Evolutionary conservation across 768 basidiomycete species (phyloP), one percentile per base, ranked within the genome.

Genomic region (Arthromyces matolae): DNA sequence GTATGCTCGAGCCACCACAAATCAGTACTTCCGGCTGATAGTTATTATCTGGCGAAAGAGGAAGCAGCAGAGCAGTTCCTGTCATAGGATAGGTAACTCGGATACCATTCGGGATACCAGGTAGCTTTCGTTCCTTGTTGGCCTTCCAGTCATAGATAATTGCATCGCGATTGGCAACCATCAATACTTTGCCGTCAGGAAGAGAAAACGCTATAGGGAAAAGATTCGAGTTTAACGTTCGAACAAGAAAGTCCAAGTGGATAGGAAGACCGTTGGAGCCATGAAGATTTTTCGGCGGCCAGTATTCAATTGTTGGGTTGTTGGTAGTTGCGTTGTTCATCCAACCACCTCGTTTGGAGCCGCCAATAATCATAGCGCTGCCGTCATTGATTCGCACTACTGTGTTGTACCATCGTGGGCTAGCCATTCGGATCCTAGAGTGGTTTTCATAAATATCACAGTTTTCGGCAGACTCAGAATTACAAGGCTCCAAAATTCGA

Each of bases 1-100:
- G 73, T 40, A 87, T 65, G 19, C 70, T 66, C 1, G 89, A 88
- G 9, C 89, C 89, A 8, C 89, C 89, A 46, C 89, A 92, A 22
- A 92, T 63, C 18, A 92, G 70, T 34, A 92, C 66, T 55, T 88
- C 85, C 0, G 89, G 77, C 5, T 71, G 68, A 54, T 86, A 91
- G 50, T 74, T 61, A 55, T 81, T 81, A 8, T 75, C 70, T 2
- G 81, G 79, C 4, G 75, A 75, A 7, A 92, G 69, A 8, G 89
- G 88, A 8, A 92, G 78, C 33, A 92, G 71, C n/a, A 87, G 52
- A 10, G 72, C 88, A 13, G 82, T 82, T 33, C 83, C 89, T 20
- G 86, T 70, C 84, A 90, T 86, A 1, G 89, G 89, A 61, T 92
- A 91, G 0, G 89, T 89, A 28, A 90, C 80, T 20, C 86, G 86